Conservation (phyloP, 345 rosid species). For the Eucalyptus cloeziana region DNA sequence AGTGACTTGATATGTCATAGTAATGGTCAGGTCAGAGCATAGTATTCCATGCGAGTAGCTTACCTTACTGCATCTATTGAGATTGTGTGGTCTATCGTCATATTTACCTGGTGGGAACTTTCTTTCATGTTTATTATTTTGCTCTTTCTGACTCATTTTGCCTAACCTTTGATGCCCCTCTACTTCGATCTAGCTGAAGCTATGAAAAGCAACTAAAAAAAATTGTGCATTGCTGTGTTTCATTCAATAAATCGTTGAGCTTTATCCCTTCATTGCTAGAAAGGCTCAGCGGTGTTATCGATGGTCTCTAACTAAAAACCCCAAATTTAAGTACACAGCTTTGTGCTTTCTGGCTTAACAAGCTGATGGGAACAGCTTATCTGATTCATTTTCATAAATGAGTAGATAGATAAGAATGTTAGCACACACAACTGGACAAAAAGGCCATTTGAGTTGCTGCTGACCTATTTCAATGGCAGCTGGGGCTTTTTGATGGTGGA, state of each 20-base stretch:
- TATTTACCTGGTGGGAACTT: background rate
- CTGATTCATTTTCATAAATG: background rate
- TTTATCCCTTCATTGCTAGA: background rate
- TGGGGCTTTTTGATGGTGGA: background rate
- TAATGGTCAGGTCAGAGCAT: background rate
- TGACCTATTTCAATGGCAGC: background rate
- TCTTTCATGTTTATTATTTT: background rate
- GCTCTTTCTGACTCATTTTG: background rate
- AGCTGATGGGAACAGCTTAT: background rate
- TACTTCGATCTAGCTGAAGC: background rate
- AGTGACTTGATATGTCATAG: background rate
- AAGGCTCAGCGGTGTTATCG: background rate
- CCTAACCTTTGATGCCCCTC: background rate
- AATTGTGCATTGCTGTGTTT: background rate
- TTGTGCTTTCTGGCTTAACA: background rate
- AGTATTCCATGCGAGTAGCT: background rate
- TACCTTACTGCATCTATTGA: background rate
- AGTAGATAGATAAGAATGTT: background rate
- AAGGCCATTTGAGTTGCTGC: background rate
- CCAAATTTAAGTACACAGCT: background rate
- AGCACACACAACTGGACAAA: background rate
- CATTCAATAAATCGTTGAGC: background rate
- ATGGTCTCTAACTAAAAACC: background rate
- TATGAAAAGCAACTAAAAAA: background rate
- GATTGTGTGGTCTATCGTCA: background rate